Evolutionary conservation across 139 green algal species (phyloP), one percentile per base, ranked within the genome.

Genomic region (Pleodorina starrii): DNA sequence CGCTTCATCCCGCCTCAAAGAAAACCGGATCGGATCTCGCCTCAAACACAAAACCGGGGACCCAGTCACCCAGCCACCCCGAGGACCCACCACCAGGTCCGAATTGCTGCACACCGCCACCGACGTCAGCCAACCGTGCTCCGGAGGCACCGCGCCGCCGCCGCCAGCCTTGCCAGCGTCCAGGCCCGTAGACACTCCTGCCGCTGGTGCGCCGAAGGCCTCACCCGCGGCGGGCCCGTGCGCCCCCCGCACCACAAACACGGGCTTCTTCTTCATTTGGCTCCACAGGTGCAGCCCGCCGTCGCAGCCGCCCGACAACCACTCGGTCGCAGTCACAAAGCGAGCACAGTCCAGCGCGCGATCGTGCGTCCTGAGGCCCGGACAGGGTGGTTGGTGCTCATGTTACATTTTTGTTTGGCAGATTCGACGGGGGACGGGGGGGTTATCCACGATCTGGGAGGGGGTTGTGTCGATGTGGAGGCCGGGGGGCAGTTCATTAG

Each of bases 201-300:
- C 90, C 85, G 87, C 89, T 76, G 77, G 84, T 68, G 66, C 35
- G 2, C 46, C 63, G 40, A 46, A 63, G 51, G 27, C 19, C 1
- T 25, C 23, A 1, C 29, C 89, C 66, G 88, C 40, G 32, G 66
- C 12, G 42, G 44, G 54, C 32, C 72, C 60, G 83, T 92, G 84
- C 48, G 66, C 79, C 44, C 89, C 72, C 32, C 90, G 78, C 12
- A 92, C 82, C 0, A 97, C 43, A 7, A 82, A 90, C 66, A 95
- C 88, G 3, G 97, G 96, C 82, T 97, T 97, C 92, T 98, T 98
- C 66, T 96, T 96, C 16, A 95, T 54, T 17, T 93, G 90, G 43
- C 73, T 95, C 96, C 95, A 97, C 85, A 97, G 44, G 11, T 91
- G 90, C 59, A 97, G 48, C 29, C 75, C 88, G 87, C 87, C 87